Evolutionary conservation across 148 eudicot species (phyloP).

Genomic region (Persicaria tinctoria): DNA sequence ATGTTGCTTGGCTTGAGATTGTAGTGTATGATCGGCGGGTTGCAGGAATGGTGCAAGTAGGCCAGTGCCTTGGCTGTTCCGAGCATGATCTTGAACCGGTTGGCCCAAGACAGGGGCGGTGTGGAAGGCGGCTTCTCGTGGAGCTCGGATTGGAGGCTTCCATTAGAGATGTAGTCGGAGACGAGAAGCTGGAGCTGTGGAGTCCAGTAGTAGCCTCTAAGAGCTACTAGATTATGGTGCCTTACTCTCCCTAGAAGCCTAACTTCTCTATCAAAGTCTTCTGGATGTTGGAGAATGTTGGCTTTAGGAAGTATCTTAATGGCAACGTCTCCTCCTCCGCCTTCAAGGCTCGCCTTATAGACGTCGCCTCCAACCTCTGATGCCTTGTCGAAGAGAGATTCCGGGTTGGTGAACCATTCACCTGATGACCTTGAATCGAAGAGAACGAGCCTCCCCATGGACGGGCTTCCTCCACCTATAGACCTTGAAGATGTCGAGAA

Average conservation of each 20-base stretch:
- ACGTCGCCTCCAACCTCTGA: slow-evolving; percentile 78
- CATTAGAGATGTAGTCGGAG: slow-evolving; percentile 57
- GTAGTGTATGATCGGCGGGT: slow-evolving; percentile 83
- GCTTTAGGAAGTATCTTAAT: slow-evolving; percentile 50
- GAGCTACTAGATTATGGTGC: slow-evolving; percentile 53
- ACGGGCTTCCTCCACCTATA: slow-evolving; percentile 26
- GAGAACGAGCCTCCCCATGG: slow-evolving; percentile 61
- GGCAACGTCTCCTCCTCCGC: slow-evolving; percentile 45
- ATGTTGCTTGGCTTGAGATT: slow-evolving; percentile 85
- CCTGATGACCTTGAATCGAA: slow-evolving; percentile 57
- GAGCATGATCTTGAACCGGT: slow-evolving; percentile 59
- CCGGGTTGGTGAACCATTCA: slow-evolving; percentile 43
- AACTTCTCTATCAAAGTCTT: slow-evolving; percentile 77
- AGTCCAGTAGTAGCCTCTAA: slow-evolving; percentile 92
- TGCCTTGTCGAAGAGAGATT: slow-evolving; percentile 52
- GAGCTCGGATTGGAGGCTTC: slow-evolving; percentile 58
- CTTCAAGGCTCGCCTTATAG: slow-evolving; percentile 56
- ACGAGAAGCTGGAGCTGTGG: slow-evolving; percentile 76
- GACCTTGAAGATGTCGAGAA: slow-evolving; percentile 75
- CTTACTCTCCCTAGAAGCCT: slow-evolving; percentile 63
- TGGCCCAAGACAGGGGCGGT: slow-evolving; percentile 59
- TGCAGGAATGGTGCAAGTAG: slow-evolving; percentile 75
- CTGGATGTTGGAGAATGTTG: slow-evolving; percentile 54
- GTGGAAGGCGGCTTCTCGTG: slow-evolving; percentile 38
- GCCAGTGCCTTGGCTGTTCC: slow-evolving; percentile 88